Percentiles rank a stretch among this genome's conserved stretches.
phyloP scores from a whole-genome alignment of 768 basidiomycete genomes.

The Erythrobasidium yunnanense region DNA sequence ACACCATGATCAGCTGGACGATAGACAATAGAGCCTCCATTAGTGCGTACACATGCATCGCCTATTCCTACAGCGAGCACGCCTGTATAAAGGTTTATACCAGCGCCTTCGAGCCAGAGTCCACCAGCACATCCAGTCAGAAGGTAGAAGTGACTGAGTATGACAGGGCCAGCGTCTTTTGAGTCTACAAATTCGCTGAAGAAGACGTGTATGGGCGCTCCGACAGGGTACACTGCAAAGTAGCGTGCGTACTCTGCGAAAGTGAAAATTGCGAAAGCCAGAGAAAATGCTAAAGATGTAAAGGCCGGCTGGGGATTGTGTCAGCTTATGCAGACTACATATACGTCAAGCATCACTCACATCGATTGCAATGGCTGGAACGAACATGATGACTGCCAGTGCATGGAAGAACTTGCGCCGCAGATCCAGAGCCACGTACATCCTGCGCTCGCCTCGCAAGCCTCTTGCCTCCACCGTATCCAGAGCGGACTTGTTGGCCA shows the following conservation, averaged over 20 bases:
- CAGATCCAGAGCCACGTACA: constrained; percentile 72
- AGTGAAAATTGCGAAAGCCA: constrained; percentile 85
- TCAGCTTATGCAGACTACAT: background rate
- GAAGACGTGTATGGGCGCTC: constrained; percentile 83
- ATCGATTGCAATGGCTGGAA: constrained; percentile 84
- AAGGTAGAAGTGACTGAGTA: constrained; percentile 93
- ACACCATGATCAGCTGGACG: too few relatives aligned
- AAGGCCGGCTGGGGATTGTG: constrained; percentile 67
- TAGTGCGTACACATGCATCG: constrained; percentile 71
- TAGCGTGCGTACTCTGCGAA: constrained; percentile 97
- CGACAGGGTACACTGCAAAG: constrained; percentile 94
- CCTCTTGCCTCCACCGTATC: constrained; percentile 21
- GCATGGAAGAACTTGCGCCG: constrained; percentile 95
- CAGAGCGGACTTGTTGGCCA: constrained; percentile 24
- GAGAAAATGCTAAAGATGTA: constrained; percentile 84
- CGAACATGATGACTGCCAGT: constrained; percentile 87
- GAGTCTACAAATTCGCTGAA: constrained; percentile 95
- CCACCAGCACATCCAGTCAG: constrained; percentile 88
- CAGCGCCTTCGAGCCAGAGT: constrained; percentile 85
- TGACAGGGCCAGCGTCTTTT: constrained; percentile 88
- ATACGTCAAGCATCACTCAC: too few relatives aligned
- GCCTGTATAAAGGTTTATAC: constrained; percentile 64
- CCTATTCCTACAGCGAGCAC: constrained; percentile 81
- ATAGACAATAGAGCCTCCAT: too few relatives aligned
- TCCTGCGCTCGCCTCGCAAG: constrained; percentile 49